These are phyloP conservation scores for Pythium volutum DNA, from an alignment of 352 stramenopile species.

Conservation along the genomic window DNA sequence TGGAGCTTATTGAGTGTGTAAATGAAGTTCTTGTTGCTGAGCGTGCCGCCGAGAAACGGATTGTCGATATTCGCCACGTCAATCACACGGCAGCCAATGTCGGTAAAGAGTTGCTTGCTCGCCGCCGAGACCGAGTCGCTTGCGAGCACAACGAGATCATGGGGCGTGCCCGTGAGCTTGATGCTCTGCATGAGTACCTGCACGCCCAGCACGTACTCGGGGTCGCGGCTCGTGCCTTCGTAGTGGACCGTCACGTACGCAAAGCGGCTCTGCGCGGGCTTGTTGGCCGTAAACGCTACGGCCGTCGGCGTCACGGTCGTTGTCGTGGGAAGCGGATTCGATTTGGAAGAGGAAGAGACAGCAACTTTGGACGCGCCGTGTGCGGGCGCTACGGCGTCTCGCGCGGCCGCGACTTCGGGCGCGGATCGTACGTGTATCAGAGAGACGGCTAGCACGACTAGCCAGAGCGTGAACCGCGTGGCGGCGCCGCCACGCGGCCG, in stretches of 20 bases:
- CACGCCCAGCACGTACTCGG: conserved; percentile 82
- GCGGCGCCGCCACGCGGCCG: not conserved
- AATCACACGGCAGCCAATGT: conserved; percentile 79
- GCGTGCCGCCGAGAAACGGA: conserved; percentile 70
- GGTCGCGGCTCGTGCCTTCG: conserved; percentile 77
- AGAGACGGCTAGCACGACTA: not conserved
- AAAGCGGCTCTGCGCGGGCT: conserved; percentile 48
- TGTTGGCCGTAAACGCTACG: conserved; percentile 26
- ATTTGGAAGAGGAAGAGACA: not conserved
- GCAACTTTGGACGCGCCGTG: conserved; percentile 5
- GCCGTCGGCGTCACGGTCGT: conserved; percentile 7
- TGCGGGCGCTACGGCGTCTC: not conserved
- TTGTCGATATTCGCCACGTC: conserved; percentile 89
- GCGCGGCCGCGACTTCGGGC: not conserved
- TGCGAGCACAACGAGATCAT: conserved; percentile 84
- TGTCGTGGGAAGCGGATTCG: not conserved
- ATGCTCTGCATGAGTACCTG: conserved; percentile 86
- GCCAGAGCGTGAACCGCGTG: not conserved
- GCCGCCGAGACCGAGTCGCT: conserved; percentile 79
- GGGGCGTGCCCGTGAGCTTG: conserved; percentile 75
- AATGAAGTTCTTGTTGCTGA: conserved; percentile 87
- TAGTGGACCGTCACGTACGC: conserved; percentile 88
- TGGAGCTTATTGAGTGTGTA: conserved; percentile 90
- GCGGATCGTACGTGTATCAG: not conserved
- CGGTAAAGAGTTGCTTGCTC: conserved; percentile 72